A percentile compares a stretch with the other conserved stretches of the same genome.
phyloP scores from a whole-genome alignment of 768 basidiomycete genomes.

The Ramaria rubella region DNA sequence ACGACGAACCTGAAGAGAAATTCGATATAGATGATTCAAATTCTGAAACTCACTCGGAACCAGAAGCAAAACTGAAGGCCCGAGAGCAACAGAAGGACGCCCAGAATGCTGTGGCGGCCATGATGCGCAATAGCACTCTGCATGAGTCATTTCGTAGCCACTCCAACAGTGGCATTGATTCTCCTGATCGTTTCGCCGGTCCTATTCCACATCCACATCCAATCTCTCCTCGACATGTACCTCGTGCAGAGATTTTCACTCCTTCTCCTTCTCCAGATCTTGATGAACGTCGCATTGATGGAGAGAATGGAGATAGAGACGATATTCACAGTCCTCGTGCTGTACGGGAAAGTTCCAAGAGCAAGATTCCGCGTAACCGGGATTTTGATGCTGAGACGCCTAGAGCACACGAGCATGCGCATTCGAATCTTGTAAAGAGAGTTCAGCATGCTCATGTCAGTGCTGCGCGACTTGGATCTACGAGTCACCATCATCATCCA shows the following conservation, averaged over 20 bases:
- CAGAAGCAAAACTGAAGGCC: conserved; percentile 15
- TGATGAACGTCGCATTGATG: conserved; percentile 29
- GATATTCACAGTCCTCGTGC: conserved; percentile 38
- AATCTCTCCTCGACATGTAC: conserved; percentile 45
- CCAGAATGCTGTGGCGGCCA: conserved; percentile 5
- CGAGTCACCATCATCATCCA: conserved; percentile 12
- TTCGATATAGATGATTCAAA: conserved; percentile 88
- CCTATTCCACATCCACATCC: conserved; percentile 44
- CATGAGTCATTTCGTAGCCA: conserved; percentile 27
- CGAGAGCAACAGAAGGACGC: conserved; percentile 13
- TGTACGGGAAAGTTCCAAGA: conserved; percentile 37
- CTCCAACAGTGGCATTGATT: conserved; percentile 43
- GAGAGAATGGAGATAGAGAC: conserved; percentile 46
- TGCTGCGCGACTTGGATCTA: conserved; percentile 14
- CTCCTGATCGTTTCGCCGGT: conserved; percentile 53
- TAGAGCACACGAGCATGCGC: conserved; percentile 33
- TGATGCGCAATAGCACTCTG: conserved; percentile 24
- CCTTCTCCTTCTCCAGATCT: conserved; percentile 36
- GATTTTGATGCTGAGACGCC: conserved; percentile 59
- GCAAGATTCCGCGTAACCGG: conserved; percentile 54
- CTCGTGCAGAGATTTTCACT: conserved; percentile 30
- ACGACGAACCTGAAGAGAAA: conserved; percentile 52
- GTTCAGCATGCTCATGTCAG: conserved; percentile 2
- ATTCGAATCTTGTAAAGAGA: conserved; percentile 7
- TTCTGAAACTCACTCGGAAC: conserved; percentile 15